Base-by-base conservation (phyloP, 2,329 filamentous ascomycete genomes). In the Colletotrichum sidae region DNA sequence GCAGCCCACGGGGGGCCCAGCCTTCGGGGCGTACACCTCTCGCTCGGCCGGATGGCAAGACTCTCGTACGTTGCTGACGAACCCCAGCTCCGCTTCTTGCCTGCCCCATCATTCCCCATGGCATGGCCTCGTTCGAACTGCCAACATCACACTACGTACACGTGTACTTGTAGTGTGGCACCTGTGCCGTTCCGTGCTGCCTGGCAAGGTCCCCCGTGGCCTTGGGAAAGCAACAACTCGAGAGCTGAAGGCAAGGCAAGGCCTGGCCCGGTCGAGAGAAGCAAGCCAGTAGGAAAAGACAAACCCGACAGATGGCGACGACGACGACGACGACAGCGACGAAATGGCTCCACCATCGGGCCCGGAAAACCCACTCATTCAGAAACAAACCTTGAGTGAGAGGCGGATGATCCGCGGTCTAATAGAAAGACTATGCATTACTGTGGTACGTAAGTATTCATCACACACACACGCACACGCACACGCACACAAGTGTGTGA, bases 361-460 rank as follows among this genome's bases (percentile, higher is more conserved):
- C 38, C 62, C 62, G 62, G 38, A 65, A 49, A 62, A 49, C 46
- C 62, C 57, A 45, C 46, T 56, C 54, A 39, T 53, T 66, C 63
- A 63, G 63, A 66, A 57, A 66, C 58, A 57, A 63, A 66, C 59
- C 57, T 42, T 57, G 63, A 65, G 42, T 39, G 35, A 37, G 15
- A 56, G 51, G 59, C 51, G 44, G 61, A 44, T 34, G 38, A 12
- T 61, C 56, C 44, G 50, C 44, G n/a, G 33, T 11, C 17, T 33
- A 11, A 33, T 11, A 46, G 33, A 53, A 25, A 42, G 47, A 37
- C n/a, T 15, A n/a, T 33, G 12, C 33, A 34, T 8, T 8, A 46
- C 7, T 15, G 41, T 53, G 47, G 49, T 25, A 15, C 12, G 46
- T 37, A 39, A n/a, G 17, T 15, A 15, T 25, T 25, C 44, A 33